Percentiles rank a stretch among this genome's conserved stretches.
Evolutionary conservation across 306 rosid genomes (phyloP).

Genomic region (Begonia loranthoides): DNA sequence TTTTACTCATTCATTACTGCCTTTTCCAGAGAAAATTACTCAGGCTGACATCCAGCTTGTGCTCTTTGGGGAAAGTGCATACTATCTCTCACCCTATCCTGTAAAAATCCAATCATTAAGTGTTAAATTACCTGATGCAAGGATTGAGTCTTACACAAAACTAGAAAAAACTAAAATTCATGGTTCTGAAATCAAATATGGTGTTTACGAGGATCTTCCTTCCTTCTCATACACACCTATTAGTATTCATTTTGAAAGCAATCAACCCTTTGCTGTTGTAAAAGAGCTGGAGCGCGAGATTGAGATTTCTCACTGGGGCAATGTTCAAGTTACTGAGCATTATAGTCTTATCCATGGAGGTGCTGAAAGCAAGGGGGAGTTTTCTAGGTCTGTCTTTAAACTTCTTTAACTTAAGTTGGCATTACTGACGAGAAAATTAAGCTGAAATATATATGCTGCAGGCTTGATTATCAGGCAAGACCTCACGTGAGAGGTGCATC

Average conservation of each 20-base stretch:
- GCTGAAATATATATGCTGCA: conserved; percentile 30
- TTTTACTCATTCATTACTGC: conserved; percentile 45
- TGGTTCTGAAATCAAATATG: conserved; percentile 89
- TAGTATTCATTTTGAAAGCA: conserved; percentile 77
- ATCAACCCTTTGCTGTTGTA: conserved; percentile 83
- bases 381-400: conserved; percentile 54
- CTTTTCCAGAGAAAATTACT: conserved; percentile 79
- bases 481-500: conserved; percentile 76
- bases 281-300: conserved; percentile 73
- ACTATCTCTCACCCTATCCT: conserved; percentile 66
- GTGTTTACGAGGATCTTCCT: conserved; percentile 68
- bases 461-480: conserved; percentile 84
- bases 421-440: conserved; percentile 14
- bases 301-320: conserved; percentile 97
- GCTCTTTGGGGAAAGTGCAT: conserved; percentile 66
- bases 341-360: conserved; percentile 77
- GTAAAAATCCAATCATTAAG: conserved; percentile 62
- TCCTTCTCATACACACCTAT: conserved; percentile 56
- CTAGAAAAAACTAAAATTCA: conserved; percentile 52
- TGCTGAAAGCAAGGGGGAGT: conserved; percentile 86
- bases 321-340: conserved; percentile 84
- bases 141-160: conserved; percentile 75
- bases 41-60: conserved; percentile 87
- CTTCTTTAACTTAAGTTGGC: conserved; percentile 11
- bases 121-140: conserved; percentile 75